phyloP scores from a whole-genome alignment of 805 yeast species.

The Cephaloascus fragrans region DNA sequence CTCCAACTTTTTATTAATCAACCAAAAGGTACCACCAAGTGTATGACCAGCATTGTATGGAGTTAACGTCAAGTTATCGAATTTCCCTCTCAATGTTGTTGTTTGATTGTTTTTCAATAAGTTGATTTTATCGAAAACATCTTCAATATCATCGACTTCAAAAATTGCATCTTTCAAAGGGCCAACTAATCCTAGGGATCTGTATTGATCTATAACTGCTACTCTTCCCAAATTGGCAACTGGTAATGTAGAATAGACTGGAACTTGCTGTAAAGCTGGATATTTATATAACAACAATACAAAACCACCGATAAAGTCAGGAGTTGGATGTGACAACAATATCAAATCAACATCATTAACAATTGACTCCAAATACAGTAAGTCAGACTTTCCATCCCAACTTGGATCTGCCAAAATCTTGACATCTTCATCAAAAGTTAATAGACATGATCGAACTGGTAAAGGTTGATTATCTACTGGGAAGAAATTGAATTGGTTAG shows the following conservation, averaged over 20 bases:
- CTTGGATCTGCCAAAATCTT: slow-evolving; percentile 63
- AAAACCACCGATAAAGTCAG: slow-evolving; percentile 73
- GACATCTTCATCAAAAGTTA: slow-evolving; percentile 46
- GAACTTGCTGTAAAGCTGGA: slow-evolving; percentile 50
- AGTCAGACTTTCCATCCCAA: slow-evolving; percentile 49
- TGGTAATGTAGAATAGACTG: slow-evolving; percentile 86
- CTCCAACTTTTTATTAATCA: slow-evolving; percentile 62
- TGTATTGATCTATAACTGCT: slow-evolving; percentile 73
- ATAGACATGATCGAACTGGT: slow-evolving; percentile 30
- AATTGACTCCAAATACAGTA: slow-evolving; percentile 30
- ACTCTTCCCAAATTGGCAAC: slow-evolving; percentile 79
- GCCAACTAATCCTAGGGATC: slow-evolving; percentile 67
- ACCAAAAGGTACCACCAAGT: slow-evolving; percentile 91
- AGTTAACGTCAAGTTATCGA: slow-evolving; percentile 54
- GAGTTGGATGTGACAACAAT: slow-evolving; percentile 79
- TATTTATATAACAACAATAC: slow-evolving; percentile 52
- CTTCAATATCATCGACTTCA: slow-evolving; percentile 69
- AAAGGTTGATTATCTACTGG: slow-evolving; percentile 1
- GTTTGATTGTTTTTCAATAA: slow-evolving; percentile 77
- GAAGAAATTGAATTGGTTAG: too few species aligned
- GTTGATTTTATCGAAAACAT: slow-evolving; percentile 60
- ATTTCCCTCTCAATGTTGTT: slow-evolving; percentile 47
- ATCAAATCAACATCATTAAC: slow-evolving; percentile 52
- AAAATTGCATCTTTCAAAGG: slow-evolving; percentile 48
- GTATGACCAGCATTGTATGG: slow-evolving; percentile 91